These are phyloP conservation scores for Penicillium psychrofluorescens DNA, from an alignment of 495 filamentous ascomycete genomes.

Conservation along the genomic window DNA sequence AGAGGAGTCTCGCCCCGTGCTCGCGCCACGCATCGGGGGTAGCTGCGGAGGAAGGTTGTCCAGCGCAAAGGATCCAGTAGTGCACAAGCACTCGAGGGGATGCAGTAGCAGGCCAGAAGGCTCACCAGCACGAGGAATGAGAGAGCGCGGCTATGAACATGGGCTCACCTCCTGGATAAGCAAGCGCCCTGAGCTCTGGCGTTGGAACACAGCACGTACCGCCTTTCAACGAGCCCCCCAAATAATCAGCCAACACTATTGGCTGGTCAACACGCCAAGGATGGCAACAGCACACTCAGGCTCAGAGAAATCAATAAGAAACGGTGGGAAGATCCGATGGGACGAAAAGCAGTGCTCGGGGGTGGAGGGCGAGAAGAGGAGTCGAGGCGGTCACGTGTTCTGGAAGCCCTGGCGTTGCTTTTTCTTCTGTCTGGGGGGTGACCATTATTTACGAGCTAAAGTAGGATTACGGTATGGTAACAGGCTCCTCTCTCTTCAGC, in stretches of 20 bases:
- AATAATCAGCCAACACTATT: slow-evolving; percentile 4
- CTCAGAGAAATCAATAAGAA: slow-evolving; percentile 2
- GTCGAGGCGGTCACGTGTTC: slow-evolving; percentile 19
- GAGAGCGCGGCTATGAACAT: slow-evolving; percentile 16
- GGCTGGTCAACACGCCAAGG: slow-evolving; percentile 4
- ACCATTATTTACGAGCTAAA: too few relatives aligned
- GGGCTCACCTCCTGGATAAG: slow-evolving; percentile 34
- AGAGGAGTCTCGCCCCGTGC: slow-evolving; percentile 27
- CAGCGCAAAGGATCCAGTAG: not conserved
- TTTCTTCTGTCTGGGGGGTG: not conserved
- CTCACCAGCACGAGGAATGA: too few relatives aligned
- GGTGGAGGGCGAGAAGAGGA: slow-evolving; percentile 10
- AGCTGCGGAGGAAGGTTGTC: slow-evolving; percentile 1
- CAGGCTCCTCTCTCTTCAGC: too few relatives aligned
- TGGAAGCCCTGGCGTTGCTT: not conserved
- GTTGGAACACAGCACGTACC: slow-evolving; percentile 14
- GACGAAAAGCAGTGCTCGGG: not conserved
- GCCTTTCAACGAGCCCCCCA: slow-evolving; percentile 14
- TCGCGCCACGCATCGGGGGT: slow-evolving; percentile 33
- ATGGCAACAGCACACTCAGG: slow-evolving; percentile 6
- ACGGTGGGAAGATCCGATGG: too few relatives aligned
- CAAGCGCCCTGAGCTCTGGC: slow-evolving; percentile 13
- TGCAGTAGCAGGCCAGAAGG: slow-evolving; percentile 2
- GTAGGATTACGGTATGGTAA: too few relatives aligned
- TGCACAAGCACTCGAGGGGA: slow-evolving; percentile 1